These are phyloP conservation scores for Nyctanthes arbortristis DNA, from an alignment of 257 asterid genomes.

Conservation along the genomic window DNA sequence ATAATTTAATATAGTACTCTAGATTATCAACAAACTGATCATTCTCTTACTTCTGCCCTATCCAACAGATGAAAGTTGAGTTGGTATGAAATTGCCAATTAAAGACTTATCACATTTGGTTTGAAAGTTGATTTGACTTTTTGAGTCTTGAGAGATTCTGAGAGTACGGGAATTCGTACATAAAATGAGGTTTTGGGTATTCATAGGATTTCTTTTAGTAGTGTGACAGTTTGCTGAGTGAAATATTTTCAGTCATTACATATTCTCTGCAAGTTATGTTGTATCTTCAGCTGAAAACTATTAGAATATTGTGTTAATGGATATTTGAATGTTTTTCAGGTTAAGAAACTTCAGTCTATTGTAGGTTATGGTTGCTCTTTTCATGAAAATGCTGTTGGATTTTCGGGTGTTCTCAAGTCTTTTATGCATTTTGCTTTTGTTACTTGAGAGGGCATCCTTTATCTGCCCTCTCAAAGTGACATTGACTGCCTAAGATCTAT, in stretches of 20 bases:
- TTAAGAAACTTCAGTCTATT: neutral
- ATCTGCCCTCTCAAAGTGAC: constrained; percentile 48
- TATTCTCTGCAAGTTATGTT: neutral
- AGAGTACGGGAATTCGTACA: neutral
- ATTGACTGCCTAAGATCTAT: constrained; percentile 63
- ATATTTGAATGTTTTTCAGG: neutral
- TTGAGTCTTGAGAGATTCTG: neutral
- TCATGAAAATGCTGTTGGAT: constrained; percentile 29
- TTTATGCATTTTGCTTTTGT: constrained; percentile 34
- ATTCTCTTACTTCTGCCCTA: too few relatives aligned
- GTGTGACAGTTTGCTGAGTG: neutral
- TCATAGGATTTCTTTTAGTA: neutral
- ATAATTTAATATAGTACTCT: too few relatives aligned
- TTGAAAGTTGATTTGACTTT: too few relatives aligned
- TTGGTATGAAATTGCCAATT: too few relatives aligned
- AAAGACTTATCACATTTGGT: too few relatives aligned
- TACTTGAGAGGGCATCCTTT: constrained; percentile 34
- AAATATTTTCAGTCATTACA: neutral
- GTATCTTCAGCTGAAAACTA: neutral
- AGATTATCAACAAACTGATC: too few relatives aligned
- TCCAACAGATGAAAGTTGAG: too few relatives aligned
- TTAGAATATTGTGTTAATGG: neutral
- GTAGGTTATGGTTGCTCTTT: constrained; percentile 22
- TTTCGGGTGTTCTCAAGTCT: constrained; percentile 30
- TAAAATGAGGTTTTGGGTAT: neutral